These are phyloP conservation scores for Amphicarpaea edgeworthii DNA, from an alignment of 306 rosid species.

Conservation along the genomic window DNA sequence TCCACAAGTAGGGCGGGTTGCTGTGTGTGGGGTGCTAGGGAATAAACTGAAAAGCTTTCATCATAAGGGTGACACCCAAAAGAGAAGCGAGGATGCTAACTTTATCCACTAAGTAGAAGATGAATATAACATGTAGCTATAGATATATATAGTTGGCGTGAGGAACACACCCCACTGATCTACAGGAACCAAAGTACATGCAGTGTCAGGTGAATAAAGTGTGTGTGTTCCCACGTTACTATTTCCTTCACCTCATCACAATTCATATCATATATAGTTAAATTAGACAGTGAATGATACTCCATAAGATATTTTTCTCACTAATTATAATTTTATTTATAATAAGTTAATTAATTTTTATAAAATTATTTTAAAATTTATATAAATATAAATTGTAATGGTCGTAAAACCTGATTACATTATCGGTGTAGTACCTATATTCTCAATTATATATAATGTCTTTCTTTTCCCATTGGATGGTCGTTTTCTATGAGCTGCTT, in stretches of 20 bases:
- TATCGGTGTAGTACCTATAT: no score
- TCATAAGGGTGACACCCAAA: conserved; percentile 52
- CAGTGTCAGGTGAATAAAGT: conserved; percentile 63
- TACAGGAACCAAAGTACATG: conserved; percentile 46
- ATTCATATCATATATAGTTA: neutral
- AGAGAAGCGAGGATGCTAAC: conserved; percentile 47
- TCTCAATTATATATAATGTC: no score
- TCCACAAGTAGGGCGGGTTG: conserved; percentile 54
- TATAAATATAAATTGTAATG: no score
- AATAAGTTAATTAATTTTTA: no score
- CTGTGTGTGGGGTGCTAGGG: conserved; percentile 36
- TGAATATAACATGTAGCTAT: conserved; percentile 18
- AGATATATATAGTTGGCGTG: conserved; percentile 58
- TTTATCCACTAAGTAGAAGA: conserved; percentile 46
- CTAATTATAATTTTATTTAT: no score
- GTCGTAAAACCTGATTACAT: no score
- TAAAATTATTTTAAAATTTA: no score
- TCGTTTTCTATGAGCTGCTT: conserved; percentile 43
- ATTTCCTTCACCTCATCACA: neutral
- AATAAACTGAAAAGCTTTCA: conserved; percentile 58
- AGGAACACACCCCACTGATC: conserved; percentile 56
- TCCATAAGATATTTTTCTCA: no score
- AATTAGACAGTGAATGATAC: no score
- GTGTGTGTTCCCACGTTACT: conserved; percentile 54
- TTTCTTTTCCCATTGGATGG: conserved; percentile 25